Percentiles rank a stretch among this genome's conserved stretches.
Conservation (phyloP, 345 rosid species). For the Nephelium lappaceum region DNA sequence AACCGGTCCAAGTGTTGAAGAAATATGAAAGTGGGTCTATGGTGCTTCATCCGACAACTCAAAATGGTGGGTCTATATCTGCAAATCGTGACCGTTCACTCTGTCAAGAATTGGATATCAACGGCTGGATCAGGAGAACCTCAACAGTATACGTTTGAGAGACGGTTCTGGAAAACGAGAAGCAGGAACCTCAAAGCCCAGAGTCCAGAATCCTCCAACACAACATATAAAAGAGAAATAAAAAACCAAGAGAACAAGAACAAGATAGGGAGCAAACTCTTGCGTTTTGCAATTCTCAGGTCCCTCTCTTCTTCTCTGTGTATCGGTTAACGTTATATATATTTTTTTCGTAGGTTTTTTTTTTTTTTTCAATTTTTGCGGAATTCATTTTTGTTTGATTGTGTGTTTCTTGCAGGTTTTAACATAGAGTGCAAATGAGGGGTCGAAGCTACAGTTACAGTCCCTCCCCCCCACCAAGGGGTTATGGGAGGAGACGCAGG, state of each 20-base stretch:
- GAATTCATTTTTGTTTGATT: not conserved
- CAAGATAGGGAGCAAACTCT: not conserved
- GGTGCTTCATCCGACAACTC: too few species aligned
- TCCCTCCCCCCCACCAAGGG: constrained; percentile 85
- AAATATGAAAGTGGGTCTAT: not conserved
- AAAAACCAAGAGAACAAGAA: not conserved
- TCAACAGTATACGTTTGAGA: not conserved
- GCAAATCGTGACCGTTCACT: constrained; percentile 1
- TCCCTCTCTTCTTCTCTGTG: not conserved
- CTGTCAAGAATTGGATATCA: not conserved
- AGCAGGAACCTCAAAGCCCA: not conserved
- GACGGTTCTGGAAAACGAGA: constrained; percentile 21
- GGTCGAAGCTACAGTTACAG: constrained; percentile 84
- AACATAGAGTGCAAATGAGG: constrained; percentile 45
- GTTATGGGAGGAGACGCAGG: constrained; percentile 54
- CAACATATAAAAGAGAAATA: not conserved
- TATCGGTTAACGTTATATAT: not conserved
- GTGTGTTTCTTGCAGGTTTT: constrained; percentile 1
- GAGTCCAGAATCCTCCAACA: not conserved
- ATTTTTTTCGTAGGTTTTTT: too few species aligned
- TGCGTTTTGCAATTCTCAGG: not conserved
- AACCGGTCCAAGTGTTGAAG: not conserved
- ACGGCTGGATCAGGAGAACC: constrained; percentile 9
- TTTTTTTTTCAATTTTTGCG: not conserved
- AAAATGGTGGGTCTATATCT: not conserved